Evolutionary conservation across 2,329 filamentous ascomycete species (phyloP).

Genomic region (Fusarium sp.): DNA sequence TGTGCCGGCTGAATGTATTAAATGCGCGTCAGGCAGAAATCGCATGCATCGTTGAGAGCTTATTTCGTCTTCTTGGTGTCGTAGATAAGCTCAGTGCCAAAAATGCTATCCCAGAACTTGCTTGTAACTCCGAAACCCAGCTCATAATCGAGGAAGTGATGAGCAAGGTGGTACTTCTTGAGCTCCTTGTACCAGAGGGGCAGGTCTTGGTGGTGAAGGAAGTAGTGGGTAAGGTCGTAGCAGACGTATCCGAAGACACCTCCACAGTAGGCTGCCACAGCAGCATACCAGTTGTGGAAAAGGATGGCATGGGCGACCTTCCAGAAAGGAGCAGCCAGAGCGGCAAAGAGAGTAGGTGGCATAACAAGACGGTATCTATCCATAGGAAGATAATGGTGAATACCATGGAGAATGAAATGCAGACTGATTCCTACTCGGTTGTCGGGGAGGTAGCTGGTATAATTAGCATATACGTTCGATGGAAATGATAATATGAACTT

Average conservation of each 20-base stretch:
- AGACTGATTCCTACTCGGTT: constrained; percentile 87
- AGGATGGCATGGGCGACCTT: constrained; percentile 87
- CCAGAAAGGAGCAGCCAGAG: constrained; percentile 91
- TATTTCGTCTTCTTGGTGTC: constrained; percentile 52
- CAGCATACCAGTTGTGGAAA: constrained; percentile 86
- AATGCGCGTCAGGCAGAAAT: constrained; percentile 1
- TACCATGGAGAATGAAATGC: constrained; percentile 95
- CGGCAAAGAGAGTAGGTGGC: constrained; percentile 89
- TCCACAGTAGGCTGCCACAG: constrained; percentile 82
- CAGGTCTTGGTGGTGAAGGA: constrained; percentile 94
- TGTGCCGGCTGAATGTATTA: constrained; percentile 9
- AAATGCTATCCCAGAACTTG: constrained; percentile 93
- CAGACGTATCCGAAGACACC: constrained; percentile 95
- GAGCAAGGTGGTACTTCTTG: constrained; percentile 97
- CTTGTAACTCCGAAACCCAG: constrained; percentile 97
- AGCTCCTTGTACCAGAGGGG: constrained; percentile 89
- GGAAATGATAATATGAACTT: constrained; percentile 56
- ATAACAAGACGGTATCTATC: constrained; percentile 97
- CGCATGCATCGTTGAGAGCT: constrained; percentile 10
- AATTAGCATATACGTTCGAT: constrained; percentile 47
- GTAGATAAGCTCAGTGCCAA: constrained; percentile 81
- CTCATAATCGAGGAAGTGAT: constrained; percentile 98
- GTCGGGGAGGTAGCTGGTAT: constrained; percentile 82
- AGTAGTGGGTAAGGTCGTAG: constrained; percentile 99
- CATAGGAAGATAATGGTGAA: constrained; percentile 99